Base-by-base conservation (phyloP, 805 yeast genomes). In the Yarrowia alimentaria region DNA sequence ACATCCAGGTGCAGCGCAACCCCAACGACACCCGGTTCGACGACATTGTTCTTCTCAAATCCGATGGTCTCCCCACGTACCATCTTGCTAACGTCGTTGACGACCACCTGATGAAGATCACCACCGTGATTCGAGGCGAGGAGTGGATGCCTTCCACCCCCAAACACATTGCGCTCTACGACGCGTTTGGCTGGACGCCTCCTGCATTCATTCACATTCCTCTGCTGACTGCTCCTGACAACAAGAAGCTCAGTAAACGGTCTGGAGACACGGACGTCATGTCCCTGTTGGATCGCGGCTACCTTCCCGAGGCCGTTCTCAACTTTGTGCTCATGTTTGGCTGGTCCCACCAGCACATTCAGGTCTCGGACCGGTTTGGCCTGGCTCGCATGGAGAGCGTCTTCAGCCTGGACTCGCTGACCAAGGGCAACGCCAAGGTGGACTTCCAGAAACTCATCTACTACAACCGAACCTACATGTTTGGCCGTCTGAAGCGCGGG, bases 101-200 rank as follows among this genome's bases (percentile, higher is more conserved):
- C 63, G 99, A 93, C 63, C 94, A 90, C 64, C 68, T 85, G 38
- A 93, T 93, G 99, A 66, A 79, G 37, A 85, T 93, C 34, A 85
- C 96, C 0, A 97, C 93, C 66, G 99, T 93, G 7, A 80, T 93
- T 5, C 74, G 99, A 58, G 99, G 99, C 25, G 99, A 93, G 62
- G 99, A 93, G 65, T 93, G 99, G 99, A 69, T 93, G 9, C 85
- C 95, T 1, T 87, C 98, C 0, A 93, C 99, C 0, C 96, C 97
- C 2, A 91, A 90, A 60, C 99, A 93, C 61, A 74, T 89, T 37
- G 91, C 96, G 0, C 64, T 93, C 47, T 94, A 93, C 63, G 59
- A 75, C 13, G 95, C 96, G 0, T 83, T 91, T 62, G 87, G 85
- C 0, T 91, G 97, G 97, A 56, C 61, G 0, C 79, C 84, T 1